A percentile compares a stretch with the other conserved stretches of the same genome.
These are phyloP conservation scores for Kazachstania bromeliacearum DNA, from an alignment of 805 yeast genomes.

Conservation along the genomic window DNA sequence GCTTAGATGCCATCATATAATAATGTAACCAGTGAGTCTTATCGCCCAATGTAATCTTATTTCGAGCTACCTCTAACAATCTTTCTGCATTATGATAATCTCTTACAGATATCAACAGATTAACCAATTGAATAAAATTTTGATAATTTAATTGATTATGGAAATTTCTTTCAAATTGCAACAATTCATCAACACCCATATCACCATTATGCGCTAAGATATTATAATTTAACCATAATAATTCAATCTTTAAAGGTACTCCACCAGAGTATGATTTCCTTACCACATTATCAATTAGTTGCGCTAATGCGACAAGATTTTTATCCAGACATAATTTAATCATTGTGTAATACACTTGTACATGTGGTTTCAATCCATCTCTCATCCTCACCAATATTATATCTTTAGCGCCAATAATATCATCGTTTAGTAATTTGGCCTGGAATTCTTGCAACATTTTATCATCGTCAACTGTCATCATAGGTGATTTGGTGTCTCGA, in stretches of 20 bases:
- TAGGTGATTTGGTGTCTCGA: no score
- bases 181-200: conserved; percentile 9
- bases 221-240: conserved; percentile 16
- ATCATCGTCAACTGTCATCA: no score
- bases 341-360: conserved; percentile 15
- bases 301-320: conserved; percentile 11
- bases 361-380: conserved; percentile 17
- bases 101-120: conserved; percentile 10
- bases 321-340: conserved; percentile 12
- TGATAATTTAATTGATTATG: conserved; percentile 12
- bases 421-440: conserved; percentile 3
- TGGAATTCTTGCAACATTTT: background rate
- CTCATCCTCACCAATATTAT: conserved; percentile 13
- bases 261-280: conserved; percentile 8
- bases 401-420: conserved; percentile 10
- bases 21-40: conserved; percentile 17
- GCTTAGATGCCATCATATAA: conserved; percentile 15
- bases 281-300: conserved; percentile 13
- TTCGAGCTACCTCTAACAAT: conserved; percentile 5
- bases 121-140: conserved; percentile 18
- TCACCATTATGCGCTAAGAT: background rate
- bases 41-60: conserved; percentile 7
- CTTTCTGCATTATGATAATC: conserved; percentile 11
- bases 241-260: conserved; percentile 18
- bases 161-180: conserved; percentile 12